Percentiles rank a stretch among this genome's conserved stretches.
Conservation (phyloP, 2,329 filamentous ascomycete genomes). For the Pyricularia sp. region DNA sequence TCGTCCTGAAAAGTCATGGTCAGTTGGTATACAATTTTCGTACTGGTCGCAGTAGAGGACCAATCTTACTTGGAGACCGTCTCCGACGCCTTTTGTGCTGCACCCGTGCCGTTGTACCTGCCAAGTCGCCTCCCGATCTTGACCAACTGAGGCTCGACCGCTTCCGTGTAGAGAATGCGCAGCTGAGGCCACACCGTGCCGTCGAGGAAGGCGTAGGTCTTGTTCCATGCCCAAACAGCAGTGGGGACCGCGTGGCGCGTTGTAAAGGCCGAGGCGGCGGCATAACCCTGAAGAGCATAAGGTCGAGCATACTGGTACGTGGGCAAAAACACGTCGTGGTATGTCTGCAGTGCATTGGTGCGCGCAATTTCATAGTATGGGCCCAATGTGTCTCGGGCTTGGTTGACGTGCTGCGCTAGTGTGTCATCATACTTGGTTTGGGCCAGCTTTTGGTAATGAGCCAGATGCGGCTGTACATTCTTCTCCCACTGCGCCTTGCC, state of each 20-base stretch:
- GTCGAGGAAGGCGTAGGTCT: slow-evolving; percentile 61
- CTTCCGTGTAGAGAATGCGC: slow-evolving; percentile 73
- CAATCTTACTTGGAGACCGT: slow-evolving; percentile 11
- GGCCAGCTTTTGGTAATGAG: slow-evolving; percentile 51
- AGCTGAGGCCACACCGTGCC: slow-evolving; percentile 74
- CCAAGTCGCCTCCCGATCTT: slow-evolving; percentile 87
- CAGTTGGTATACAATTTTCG: not conserved
- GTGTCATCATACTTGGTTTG: slow-evolving; percentile 59
- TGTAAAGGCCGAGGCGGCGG: slow-evolving; percentile 55
- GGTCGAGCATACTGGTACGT: slow-evolving; percentile 67
- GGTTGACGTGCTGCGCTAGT: slow-evolving; percentile 65
- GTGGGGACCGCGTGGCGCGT: slow-evolving; percentile 64
- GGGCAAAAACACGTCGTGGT: slow-evolving; percentile 65
- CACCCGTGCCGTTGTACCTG: slow-evolving; percentile 49
- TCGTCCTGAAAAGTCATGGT: slow-evolving; percentile 11
- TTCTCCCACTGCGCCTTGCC: slow-evolving; percentile 68
- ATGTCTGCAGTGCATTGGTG: slow-evolving; percentile 56
- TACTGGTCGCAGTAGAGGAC: not conserved
- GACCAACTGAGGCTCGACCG: slow-evolving; percentile 89
- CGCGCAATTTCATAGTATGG: slow-evolving; percentile 67
- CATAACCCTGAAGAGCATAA: slow-evolving; percentile 62
- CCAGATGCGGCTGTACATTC: slow-evolving; percentile 65
- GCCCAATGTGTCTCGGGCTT: slow-evolving; percentile 42
- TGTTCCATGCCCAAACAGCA: slow-evolving; percentile 60
- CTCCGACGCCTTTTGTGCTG: slow-evolving; percentile 16